Base-by-base conservation (phyloP, 2,329 filamentous ascomycete species). In the Aspergillus proliferans region DNA sequence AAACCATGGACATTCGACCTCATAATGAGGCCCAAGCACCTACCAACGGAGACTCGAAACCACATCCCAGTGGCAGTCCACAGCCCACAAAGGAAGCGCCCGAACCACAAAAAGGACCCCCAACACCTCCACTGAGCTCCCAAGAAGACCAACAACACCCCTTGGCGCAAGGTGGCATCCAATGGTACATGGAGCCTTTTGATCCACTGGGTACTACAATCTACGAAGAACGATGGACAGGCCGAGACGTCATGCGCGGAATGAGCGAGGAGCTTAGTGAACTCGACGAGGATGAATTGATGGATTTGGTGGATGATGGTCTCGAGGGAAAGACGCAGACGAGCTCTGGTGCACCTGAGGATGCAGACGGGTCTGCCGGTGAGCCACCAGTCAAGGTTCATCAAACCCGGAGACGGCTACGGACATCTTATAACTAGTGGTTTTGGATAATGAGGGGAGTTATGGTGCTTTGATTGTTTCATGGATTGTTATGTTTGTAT, bases 231-330 rank as follows among this genome's bases (percentile, higher is more conserved):
- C 78, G 83, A 46, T 88, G 84, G 76, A 83, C 81, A 0, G 87
- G 85, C 2, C 79, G 84, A 30, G 86, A 91, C 48, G 82, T 86
- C n/a, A 73, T 82, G 56, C 76, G 82, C 26, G 81, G 77, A 12
- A 83, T 92, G 68, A 94, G 88, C 60, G 91, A 95, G 68, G 88
- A 92, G 58, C 77, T 96, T 19, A 94, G 87, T 49, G 92, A 96
- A 63, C 83, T 96, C 65, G 91, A 95, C 59, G 91, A 96, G 56
- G 90, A 94, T 46, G 88, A 92, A 70, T 76, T 95, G 50, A 84
- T 87, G 60, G 88, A 86, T 30, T 73, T 89, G 38, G 71, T 73
- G 12, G 70, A 70, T 47, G 71, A 85, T 77, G 84, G 73, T 47
- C 56, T 60, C 42, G 64, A 56, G 44, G 54, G 21, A 22, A 47